Percentiles rank a stretch among this genome's conserved stretches.
These are phyloP conservation scores for Agapanthus africanus DNA, from an alignment of 106 monocot species.

Conservation along the genomic window DNA sequence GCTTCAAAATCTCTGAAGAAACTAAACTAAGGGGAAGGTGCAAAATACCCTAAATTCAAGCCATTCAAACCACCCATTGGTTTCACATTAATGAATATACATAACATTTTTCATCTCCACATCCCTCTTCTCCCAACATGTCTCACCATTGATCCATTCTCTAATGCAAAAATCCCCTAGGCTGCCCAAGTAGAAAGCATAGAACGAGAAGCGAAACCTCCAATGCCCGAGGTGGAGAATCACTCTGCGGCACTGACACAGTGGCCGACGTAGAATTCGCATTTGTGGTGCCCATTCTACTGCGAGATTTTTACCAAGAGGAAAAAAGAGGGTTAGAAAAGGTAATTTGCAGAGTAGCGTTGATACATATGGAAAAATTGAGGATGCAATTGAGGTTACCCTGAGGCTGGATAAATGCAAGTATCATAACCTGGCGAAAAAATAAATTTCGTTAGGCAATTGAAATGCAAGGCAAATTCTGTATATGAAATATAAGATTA, in stretches of 20 bases:
- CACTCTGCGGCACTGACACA: constrained; percentile 10
- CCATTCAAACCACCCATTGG: background rate
- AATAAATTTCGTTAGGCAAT: background rate
- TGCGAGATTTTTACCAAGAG: constrained; percentile 2
- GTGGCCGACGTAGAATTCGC: constrained; percentile 30
- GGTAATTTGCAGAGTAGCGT: background rate
- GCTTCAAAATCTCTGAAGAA: too few species aligned
- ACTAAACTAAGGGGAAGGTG: background rate
- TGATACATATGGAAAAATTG: background rate
- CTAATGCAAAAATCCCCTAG: background rate
- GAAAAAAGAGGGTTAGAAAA: background rate
- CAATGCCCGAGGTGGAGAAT: background rate
- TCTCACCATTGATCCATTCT: background rate
- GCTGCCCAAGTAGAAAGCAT: background rate
- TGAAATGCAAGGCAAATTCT: background rate
- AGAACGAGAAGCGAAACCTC: constrained; percentile 2
- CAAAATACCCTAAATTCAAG: background rate
- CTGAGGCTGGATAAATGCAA: constrained; percentile 31
- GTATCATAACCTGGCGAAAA: constrained; percentile 36
- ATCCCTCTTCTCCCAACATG: background rate
- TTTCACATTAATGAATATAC: background rate
- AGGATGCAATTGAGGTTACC: constrained; percentile 13
- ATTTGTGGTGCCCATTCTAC: constrained; percentile 32
- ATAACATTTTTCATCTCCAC: background rate
- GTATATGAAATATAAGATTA: background rate